Base-by-base conservation (phyloP, 1,284 basidiomycete species). In the Ganoderma lucidum region DNA sequence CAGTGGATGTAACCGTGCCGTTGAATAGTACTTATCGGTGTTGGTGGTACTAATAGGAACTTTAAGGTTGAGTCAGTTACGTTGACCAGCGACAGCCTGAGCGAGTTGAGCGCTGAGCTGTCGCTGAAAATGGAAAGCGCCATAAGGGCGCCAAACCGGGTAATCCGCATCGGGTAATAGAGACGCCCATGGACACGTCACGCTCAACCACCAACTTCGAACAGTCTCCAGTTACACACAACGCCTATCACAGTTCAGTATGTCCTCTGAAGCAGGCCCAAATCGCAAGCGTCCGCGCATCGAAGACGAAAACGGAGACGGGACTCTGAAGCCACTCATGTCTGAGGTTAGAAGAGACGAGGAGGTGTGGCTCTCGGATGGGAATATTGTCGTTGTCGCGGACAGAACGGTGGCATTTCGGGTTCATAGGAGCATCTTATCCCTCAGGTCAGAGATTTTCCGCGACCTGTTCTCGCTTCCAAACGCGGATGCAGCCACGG, bases 311-410 rank as follows among this genome's bases (percentile, higher is more conserved):
- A 15, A 32, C 6, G 17, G 12, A 51, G 48, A 51, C 3, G 9
- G 23, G 4, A 9, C 48, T 10, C 23, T 2, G 23, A 28, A 10
- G 37, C 15, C 6, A 8, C 10, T 12, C 41, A 1, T 32, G 23
- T 42, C 30, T 45, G 37, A 6, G 8, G 58, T 62, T 3, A 14
- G 30, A 59, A n/a, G 69, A 55, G 62, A 75, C 9, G 62, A 60
- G 2, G 69, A 58, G 2, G 73, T 56, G 30, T 70, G 67, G 4
- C 66, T 58, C 8, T 64, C 62, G 58, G 70, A 75, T 10, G 75
- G 74, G 74, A 72, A 75, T 60, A 68, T 70, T 23, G 73, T 76
- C 67, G 69, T 76, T 28, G 35, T 41, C 30, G 32, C 35, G 19
- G 51, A 51, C 9, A 19, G 37, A 19, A 6, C 45, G 15, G 30